These are phyloP conservation scores for Colletotrichum sp. DNA, from an alignment of 2,329 filamentous ascomycete genomes.

Conservation along the genomic window DNA sequence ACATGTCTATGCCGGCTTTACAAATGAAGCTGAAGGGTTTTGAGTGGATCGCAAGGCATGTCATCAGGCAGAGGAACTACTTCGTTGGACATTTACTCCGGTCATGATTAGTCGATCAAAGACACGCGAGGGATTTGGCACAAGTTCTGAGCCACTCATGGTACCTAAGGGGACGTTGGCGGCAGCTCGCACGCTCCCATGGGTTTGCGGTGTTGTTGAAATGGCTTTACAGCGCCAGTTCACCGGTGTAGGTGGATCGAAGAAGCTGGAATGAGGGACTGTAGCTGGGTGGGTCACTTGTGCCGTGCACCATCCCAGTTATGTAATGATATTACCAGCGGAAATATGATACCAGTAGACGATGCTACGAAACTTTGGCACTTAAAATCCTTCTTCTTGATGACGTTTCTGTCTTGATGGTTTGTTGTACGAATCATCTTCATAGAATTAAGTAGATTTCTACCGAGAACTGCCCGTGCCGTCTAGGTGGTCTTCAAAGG, in stretches of 20 bases:
- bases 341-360: not conserved
- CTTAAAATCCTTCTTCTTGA: not conserved
- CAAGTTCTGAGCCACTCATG: not conserved
- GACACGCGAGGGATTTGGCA: not conserved
- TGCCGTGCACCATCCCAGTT: not conserved
- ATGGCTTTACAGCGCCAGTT: not conserved
- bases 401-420: not conserved
- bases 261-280: not conserved
- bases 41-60: not conserved
- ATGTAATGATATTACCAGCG: not conserved
- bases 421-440: not conserved
- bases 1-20: not conserved
- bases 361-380: not conserved
- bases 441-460: not conserved
- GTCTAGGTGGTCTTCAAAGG: not conserved
- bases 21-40: not conserved
- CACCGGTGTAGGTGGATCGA: not conserved
- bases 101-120: not conserved
- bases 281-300: not conserved
- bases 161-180: not conserved
- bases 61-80: not conserved
- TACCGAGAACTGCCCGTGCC: not conserved
- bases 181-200: not conserved
- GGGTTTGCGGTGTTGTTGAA: not conserved
- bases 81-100: not conserved